Conservation (phyloP, 2,329 filamentous ascomycete genomes). For the Penicillium sp. region DNA sequence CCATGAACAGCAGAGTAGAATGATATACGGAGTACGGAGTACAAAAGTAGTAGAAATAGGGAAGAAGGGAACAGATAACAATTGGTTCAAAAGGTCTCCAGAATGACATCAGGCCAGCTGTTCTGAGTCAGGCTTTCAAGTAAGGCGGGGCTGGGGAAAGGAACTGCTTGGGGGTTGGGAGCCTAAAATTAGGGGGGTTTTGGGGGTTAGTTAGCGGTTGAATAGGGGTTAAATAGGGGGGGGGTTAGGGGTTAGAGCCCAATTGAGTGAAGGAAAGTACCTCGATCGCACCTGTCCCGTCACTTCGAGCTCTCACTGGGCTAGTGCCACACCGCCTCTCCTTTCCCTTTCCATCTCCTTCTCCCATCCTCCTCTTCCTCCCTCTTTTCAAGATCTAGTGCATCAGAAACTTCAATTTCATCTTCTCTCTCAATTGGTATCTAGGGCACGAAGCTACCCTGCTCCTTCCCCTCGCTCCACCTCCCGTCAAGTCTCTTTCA, state of each 20-base stretch:
- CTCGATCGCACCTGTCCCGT: constrained; percentile 1
- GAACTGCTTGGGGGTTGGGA: not conserved
- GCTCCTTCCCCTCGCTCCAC: constrained; percentile 44
- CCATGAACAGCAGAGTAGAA: not conserved
- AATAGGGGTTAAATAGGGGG: not conserved
- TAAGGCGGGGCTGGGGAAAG: constrained; percentile 1
- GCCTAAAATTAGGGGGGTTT: not conserved
- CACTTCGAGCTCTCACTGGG: constrained; percentile 9
- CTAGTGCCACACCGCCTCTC: constrained; percentile 26
- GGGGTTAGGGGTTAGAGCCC: not conserved
- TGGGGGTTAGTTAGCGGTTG: no score
- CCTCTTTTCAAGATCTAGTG: constrained; percentile 25
- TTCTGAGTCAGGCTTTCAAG: constrained; percentile 7
- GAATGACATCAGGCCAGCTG: constrained; percentile 26
- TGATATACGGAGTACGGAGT: no score
- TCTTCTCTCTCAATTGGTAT: constrained; percentile 43
- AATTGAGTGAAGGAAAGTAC: not conserved
- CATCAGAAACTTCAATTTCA: constrained; percentile 24
- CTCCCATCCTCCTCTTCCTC: constrained; percentile 23
- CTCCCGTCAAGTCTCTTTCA: constrained; percentile 57
- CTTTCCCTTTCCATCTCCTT: constrained; percentile 21
- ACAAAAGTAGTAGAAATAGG: not conserved
- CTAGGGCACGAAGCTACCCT: constrained; percentile 94
- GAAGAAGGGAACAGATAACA: not conserved
- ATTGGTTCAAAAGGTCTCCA: constrained; percentile 15